phyloP scores from a whole-genome alignment of 2,329 filamentous ascomycete species.

The Penicillium glabrum region DNA sequence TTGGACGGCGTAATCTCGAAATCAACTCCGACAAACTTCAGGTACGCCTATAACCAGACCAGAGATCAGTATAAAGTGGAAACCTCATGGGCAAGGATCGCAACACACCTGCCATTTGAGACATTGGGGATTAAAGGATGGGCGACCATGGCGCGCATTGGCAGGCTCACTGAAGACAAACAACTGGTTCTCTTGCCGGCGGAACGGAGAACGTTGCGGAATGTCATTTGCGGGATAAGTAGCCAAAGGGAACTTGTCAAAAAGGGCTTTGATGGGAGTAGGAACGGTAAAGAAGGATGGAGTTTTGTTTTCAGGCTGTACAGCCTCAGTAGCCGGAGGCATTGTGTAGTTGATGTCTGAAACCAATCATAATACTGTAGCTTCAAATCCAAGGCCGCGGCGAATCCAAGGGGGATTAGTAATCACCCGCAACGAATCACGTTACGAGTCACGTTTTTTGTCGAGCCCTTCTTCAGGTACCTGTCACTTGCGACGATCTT shows the following conservation, averaged over 20 bases:
- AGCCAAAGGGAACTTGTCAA: constrained; percentile 77
- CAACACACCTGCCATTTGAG: constrained; percentile 85
- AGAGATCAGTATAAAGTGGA: constrained; percentile 7
- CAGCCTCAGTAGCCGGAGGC: constrained; percentile 24
- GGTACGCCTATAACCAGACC: constrained; percentile 63
- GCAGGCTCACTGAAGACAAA: constrained; percentile 72
- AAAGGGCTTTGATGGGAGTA: constrained; percentile 74
- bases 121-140: constrained; percentile 89
- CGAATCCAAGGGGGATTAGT: not conserved
- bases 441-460: not conserved
- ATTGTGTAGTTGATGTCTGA: constrained; percentile 13
- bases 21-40: constrained; percentile 71
- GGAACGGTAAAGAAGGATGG: constrained; percentile 53
- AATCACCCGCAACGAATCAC: not conserved
- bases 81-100: too few relatives aligned
- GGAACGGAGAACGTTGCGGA: constrained; percentile 59
- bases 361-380: not conserved
- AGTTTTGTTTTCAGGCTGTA: constrained; percentile 22
- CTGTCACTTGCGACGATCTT: not conserved
- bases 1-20: constrained; percentile 71
- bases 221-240: constrained; percentile 75
- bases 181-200: constrained; percentile 57
- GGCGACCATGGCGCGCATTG: constrained; percentile 61
- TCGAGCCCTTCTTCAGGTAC: not conserved
- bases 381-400: not conserved